Evolutionary conservation across 2,329 filamentous ascomycete genomes (phyloP).

Genomic region (Diplodia seriata): DNA sequence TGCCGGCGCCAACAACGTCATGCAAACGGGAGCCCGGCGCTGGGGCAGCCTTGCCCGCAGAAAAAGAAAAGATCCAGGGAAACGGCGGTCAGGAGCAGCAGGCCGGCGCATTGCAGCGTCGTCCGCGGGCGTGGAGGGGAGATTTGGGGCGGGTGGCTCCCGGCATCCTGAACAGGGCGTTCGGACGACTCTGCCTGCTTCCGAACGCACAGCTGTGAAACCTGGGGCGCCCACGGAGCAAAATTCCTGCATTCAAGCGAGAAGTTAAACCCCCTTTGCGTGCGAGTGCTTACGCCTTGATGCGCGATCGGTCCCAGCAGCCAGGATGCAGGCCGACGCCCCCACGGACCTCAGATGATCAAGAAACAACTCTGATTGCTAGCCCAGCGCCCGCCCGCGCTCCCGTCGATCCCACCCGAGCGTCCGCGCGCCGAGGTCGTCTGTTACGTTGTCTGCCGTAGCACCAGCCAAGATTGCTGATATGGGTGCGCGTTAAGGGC

Average conservation of each 20-base stretch:
- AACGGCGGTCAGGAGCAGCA: constrained; percentile 32
- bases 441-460: constrained; percentile 26
- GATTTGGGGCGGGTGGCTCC: constrained; percentile 15
- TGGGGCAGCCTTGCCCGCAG: constrained; percentile 4
- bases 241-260: constrained; percentile 35
- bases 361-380: constrained; percentile 32
- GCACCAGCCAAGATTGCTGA: constrained; percentile 26
- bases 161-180: constrained; percentile 27
- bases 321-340: constrained; percentile 44
- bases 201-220: constrained; percentile 29
- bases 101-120: neutral
- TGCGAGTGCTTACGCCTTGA: constrained; percentile 32
- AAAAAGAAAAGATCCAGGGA: constrained; percentile 26
- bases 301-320: constrained; percentile 38
- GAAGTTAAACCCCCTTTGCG: constrained; percentile 34
- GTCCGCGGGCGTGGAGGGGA: constrained; percentile 10
- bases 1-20: constrained; percentile 20
- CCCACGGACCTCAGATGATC: constrained; percentile 41
- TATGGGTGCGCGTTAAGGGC: constrained; percentile 30
- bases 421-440: constrained; percentile 8
- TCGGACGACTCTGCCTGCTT: constrained; percentile 31
- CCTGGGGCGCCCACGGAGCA: constrained; percentile 30
- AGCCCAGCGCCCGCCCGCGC: constrained; percentile 8
- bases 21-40: constrained; percentile 4
- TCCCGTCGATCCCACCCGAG: constrained; percentile 22